A percentile compares a stretch with the other conserved stretches of the same genome.
Evolutionary conservation across 306 rosid genomes (phyloP).

Genomic region (Cucumis melo): DNA sequence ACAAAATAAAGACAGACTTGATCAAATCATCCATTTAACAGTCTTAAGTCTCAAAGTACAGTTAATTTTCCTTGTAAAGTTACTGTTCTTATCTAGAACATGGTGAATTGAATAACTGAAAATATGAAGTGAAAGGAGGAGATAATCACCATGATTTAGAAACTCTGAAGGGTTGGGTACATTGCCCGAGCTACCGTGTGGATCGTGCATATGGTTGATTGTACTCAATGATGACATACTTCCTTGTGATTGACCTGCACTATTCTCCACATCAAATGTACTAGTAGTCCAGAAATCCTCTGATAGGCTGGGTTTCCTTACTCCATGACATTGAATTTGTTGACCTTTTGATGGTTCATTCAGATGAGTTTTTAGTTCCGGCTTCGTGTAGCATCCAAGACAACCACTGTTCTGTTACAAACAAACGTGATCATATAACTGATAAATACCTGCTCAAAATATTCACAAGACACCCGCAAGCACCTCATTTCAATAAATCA

Average conservation of each 20-base stretch:
- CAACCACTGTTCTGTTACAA: conserved; percentile 99
- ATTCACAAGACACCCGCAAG: not conserved
- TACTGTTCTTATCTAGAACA: not conserved
- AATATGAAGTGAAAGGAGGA: not conserved
- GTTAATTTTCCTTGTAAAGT: no score
- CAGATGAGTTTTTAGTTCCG: conserved; percentile 16
- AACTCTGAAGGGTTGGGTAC: conserved; percentile 42
- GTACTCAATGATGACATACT: conserved; percentile 76
- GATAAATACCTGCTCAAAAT: conserved; percentile 23
- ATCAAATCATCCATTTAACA: not conserved
- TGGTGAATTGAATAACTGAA: not conserved
- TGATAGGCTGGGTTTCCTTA: conserved; percentile 44
- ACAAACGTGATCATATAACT: conserved; percentile 36
- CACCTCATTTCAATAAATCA: conserved; percentile 17
- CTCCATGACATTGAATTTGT: conserved; percentile 13
- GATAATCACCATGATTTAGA: conserved; percentile 56
- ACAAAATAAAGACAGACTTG: not conserved
- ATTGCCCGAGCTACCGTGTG: conserved; percentile 36
- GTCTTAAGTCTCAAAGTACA: not conserved
- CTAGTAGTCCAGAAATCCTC: conserved; percentile 91
- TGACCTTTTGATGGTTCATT: conserved; percentile 29
- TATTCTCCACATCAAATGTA: conserved; percentile 80
- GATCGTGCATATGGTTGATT: conserved; percentile 48
- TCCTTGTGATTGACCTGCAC: conserved; percentile 81
- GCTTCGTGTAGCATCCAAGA: conserved; percentile 60